These are phyloP conservation scores for Russula lepida DNA, from an alignment of 768 basidiomycete genomes.

Conservation along the genomic window DNA sequence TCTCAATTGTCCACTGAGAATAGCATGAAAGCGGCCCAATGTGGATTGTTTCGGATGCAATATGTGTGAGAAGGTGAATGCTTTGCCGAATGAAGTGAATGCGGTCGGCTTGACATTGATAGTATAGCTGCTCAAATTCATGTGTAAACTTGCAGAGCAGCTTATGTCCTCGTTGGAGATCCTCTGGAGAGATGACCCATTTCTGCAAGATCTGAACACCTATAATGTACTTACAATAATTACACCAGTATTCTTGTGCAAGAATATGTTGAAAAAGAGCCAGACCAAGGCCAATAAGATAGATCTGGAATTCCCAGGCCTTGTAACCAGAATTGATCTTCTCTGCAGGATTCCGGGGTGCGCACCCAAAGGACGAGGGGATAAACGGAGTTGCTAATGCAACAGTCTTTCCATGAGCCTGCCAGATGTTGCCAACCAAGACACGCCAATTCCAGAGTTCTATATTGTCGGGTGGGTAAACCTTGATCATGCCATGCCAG, in stretches of 20 bases:
- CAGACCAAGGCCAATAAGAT: constrained; percentile 24
- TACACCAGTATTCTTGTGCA: constrained; percentile 22
- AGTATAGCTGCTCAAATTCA: background rate
- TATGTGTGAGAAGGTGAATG: no score
- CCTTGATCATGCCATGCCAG: background rate
- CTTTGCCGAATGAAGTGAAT: background rate
- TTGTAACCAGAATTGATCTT: constrained; percentile 31
- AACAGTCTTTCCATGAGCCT: background rate
- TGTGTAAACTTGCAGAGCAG: background rate
- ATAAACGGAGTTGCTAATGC: background rate
- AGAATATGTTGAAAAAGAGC: constrained; percentile 25
- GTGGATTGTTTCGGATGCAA: no score
- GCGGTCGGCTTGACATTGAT: background rate
- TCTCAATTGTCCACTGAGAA: background rate
- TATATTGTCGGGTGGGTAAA: background rate
- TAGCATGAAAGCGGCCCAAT: background rate
- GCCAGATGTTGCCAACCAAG: background rate
- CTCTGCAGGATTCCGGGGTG: no score
- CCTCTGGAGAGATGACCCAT: no score
- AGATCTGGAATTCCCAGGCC: constrained; percentile 24
- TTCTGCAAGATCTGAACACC: constrained; percentile 19
- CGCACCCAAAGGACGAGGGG: background rate
- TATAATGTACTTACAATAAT: constrained; percentile 26
- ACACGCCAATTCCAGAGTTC: background rate
- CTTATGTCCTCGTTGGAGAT: background rate